Conservation (phyloP, 306 rosid genomes). For the Aeschynomene evenia region DNA sequence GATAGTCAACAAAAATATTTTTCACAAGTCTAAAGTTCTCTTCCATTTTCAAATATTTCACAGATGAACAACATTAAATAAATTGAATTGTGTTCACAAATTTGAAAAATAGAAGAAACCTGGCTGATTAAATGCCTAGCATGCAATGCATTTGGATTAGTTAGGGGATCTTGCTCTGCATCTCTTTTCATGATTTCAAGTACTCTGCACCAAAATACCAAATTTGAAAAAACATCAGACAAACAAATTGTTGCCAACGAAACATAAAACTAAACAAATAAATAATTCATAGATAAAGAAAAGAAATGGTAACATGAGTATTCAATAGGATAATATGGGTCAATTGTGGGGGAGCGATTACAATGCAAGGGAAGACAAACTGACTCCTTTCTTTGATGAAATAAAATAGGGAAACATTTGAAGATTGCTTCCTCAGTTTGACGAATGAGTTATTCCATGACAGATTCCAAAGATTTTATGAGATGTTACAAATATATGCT, state of each 20-base stretch:
- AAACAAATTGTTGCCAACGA: conserved; percentile 1
- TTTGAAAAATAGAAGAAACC: conserved; percentile 44
- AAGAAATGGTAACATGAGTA: neutral
- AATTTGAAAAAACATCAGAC: conserved; percentile 4
- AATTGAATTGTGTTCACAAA: neutral
- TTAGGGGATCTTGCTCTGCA: conserved; percentile 74
- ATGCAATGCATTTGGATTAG: conserved; percentile 55
- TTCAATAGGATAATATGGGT: neutral
- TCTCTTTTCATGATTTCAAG: conserved; percentile 78
- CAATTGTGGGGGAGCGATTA: neutral
- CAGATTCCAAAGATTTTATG: neutral
- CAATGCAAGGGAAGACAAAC: neutral
- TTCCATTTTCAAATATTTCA: conserved; percentile 12
- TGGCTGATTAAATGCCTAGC: conserved; percentile 76
- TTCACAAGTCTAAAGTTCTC: neutral
- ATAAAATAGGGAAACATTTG: neutral
- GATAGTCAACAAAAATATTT: conserved; percentile 17
- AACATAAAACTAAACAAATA: neutral
- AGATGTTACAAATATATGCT: neutral
- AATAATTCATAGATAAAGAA: neutral
- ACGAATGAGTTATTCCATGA: no score
- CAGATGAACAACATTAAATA: conserved; percentile 9
- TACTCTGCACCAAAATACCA: conserved; percentile 64
- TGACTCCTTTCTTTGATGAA: neutral
- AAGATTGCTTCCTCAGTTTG: neutral